Evolutionary conservation across 192 early-diverging fungal genomes (phyloP), one percentile per base, ranked within the genome.

Genomic region (Geranomyces michiganensis): DNA sequence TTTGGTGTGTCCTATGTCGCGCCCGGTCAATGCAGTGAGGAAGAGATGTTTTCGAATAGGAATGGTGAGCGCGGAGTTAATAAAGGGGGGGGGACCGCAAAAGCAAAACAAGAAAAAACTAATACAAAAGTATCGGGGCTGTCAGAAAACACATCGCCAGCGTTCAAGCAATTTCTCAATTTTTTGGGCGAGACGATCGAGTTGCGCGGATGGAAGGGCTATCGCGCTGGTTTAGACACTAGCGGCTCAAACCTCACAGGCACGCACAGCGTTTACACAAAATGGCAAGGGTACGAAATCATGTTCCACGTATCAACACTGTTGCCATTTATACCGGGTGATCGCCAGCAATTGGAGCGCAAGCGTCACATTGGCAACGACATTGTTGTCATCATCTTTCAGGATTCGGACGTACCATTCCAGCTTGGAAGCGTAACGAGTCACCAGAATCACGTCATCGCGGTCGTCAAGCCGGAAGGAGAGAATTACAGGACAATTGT

Each of bases 271-370:
- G 87, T 90, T 61, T 87, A 85, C 68, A 88, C 88, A 36, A 89
- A 82, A 60, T 92, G 90, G 91, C 85, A 90, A 59, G 89, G 89
- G 22, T 90, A 89, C 67, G 81, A 84, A 62, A 80, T 93, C 63
- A 90, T 91, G 79, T 93, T 89, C 74, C 92, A 93, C 69, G 89
- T 93, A 0, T 81, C 90, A 12, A 88, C 92, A 0, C 65, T 92
- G 21, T 77, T 93, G 31, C 92, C 92, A 3, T 90, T 76, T 73
- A 85, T 82, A 43, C 82, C 76, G 17, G 83, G 80, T 19, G 91
- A 91, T 71, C 81, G 81, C 45, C 89, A 91, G 66, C 91, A 93
- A 62, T 60, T 91, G 0, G 90, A 91, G 64, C 76, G 88, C 30
- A 90, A 90, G 60, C 83, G 88, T 1, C 89, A 89, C 67, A 83